Conservation (phyloP, 305 asterid genomes). For the Solanum hybrid region DNA sequence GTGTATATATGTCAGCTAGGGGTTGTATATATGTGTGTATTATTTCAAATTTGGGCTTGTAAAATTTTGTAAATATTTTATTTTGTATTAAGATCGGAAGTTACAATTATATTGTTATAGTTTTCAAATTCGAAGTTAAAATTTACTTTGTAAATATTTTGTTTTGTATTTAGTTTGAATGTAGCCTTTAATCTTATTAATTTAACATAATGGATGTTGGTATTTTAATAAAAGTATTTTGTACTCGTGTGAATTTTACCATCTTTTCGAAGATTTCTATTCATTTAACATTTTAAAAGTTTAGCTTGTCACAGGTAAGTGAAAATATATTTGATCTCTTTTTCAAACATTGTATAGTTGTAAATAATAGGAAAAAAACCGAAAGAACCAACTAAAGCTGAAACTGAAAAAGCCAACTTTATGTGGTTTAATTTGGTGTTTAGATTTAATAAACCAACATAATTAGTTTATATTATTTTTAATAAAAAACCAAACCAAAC, state of each 20-base stretch:
- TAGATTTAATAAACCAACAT: background rate
- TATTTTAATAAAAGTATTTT: too few species aligned
- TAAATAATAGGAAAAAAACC: too few species aligned
- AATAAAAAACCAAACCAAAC: background rate
- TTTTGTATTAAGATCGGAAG: background rate
- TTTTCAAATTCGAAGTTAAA: background rate
- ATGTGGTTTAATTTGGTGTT: background rate
- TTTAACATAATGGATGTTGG: background rate
- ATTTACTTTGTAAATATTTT: too few species aligned
- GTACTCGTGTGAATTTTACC: background rate
- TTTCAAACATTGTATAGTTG: background rate
- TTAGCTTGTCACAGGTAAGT: background rate
- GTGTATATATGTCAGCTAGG: background rate
- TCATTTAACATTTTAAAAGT: background rate
- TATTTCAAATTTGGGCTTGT: background rate
- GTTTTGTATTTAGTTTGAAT: background rate
- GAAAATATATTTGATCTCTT: background rate
- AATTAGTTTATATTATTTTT: too few species aligned
- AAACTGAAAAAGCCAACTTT: background rate
- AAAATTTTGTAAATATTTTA: background rate
- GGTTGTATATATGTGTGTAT: background rate
- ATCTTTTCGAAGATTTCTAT: background rate
- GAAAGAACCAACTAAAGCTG: background rate
- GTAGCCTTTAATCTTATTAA: background rate
- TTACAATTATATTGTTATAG: too few species aligned